Base-by-base conservation (phyloP, 805 yeast species). In the Tetrapisispora fleetii region DNA sequence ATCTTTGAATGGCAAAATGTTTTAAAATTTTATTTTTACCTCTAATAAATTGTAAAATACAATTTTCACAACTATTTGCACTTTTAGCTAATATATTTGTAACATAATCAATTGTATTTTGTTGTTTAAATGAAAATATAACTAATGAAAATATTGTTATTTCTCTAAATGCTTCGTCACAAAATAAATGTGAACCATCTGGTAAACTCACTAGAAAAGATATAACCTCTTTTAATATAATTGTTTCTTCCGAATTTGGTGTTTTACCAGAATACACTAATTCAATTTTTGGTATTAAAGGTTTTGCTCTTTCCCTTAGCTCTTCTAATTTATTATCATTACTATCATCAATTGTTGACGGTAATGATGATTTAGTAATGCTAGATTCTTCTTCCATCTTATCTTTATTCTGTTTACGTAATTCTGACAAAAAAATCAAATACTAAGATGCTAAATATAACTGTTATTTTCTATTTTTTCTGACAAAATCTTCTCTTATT, bases 101-200 rank as follows among this genome's bases (percentile, higher is more conserved):
- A 47, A 74, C 63, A 72, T 78, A 73, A 5, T 56, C 57, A 17
- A 75, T 67, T 1, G 75, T 72, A n/a, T 68, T 72, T 37, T 68
- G 68, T 24, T 71, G 76, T 50, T 57, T 62, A 55, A 82, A 80
- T 3, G 89, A 80, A 58, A 81, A 81, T 50, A 80, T 65, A 16
- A 83, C 76, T 47, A 83, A 62, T 10, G 75, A 67, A 57, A 81
- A 81, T 14, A 74, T 70, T 10, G 83, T 69, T 19, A 79, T 69
- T 2, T 78, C 75, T 39, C 66, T 67, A 50, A 76, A 66, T 30
- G 62, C 61, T 9, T 67, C 67, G 56, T 80, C 76, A 62, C 89
- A 82, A 59, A 80, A 83, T 55, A 77, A 64, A 53, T 83, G 85
- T 37, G 49, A 56, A 22, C 59, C 63, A 16, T 53, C 53, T 7